These are phyloP conservation scores for Verticillium longisporum DNA, from an alignment of 2,329 filamentous ascomycete genomes.

Conservation along the genomic window DNA sequence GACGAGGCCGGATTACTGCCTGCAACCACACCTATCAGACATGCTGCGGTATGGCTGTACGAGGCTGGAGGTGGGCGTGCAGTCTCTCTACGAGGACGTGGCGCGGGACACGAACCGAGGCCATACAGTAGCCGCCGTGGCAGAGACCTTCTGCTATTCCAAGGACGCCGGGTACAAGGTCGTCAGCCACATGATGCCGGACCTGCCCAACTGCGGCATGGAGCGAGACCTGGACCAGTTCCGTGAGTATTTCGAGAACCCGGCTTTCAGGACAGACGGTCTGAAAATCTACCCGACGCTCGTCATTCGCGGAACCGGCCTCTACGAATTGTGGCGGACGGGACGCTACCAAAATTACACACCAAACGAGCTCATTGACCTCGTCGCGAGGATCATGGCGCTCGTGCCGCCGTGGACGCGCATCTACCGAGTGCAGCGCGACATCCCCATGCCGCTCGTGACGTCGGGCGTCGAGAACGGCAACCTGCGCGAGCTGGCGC, in stretches of 20 bases:
- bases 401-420: conserved; percentile 95
- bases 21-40: conserved; percentile 88
- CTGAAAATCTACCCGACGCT: conserved; percentile 97
- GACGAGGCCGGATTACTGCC: conserved; percentile 91
- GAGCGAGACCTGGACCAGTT: conserved; percentile 97
- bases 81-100: conserved; percentile 95
- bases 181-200: conserved; percentile 99
- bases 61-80: conserved; percentile 86
- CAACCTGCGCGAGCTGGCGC: conserved; percentile 84
- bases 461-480: conserved; percentile 97
- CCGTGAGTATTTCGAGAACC: conserved; percentile 95
- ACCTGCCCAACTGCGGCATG: conserved; percentile 96
- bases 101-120: conserved; percentile 96
- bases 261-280: conserved; percentile 90
- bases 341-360: conserved; percentile 98
- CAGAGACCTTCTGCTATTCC: conserved; percentile 92
- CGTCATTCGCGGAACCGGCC: conserved; percentile 89
- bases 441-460: conserved; percentile 99
- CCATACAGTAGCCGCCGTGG: conserved; percentile 90
- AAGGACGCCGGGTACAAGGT: conserved; percentile 99
- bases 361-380: conserved; percentile 89
- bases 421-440: conserved; percentile 96
- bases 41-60: conserved; percentile 99
- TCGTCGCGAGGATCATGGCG: conserved; percentile 92
- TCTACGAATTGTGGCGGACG: conserved; percentile 97